Evolutionary conservation across 192 early-diverging fungal genomes (phyloP).

Genomic region (Dispira parvispora): DNA sequence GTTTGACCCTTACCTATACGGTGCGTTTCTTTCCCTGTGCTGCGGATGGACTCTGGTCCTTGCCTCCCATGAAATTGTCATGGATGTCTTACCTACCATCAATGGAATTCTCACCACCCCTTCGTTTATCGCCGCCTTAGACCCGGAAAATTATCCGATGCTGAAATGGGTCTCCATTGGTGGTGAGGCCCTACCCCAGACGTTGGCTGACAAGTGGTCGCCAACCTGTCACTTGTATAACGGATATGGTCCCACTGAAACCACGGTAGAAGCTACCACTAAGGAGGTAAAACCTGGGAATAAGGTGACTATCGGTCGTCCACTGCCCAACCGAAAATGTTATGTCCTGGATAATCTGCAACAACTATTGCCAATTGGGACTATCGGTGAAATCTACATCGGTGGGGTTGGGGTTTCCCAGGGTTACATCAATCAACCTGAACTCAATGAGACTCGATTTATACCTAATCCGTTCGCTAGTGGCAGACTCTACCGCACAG

Average conservation of each 20-base stretch:
- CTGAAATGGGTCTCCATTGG: not conserved
- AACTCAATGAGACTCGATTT: conserved; percentile 18
- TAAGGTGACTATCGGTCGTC: not conserved
- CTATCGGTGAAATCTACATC: not conserved
- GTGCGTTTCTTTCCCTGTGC: not conserved
- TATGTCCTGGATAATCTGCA: not conserved
- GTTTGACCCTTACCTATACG: not conserved
- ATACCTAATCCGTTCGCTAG: conserved; percentile 20
- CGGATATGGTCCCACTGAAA: conserved; percentile 1
- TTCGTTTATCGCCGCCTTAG: not conserved
- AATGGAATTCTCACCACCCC: not conserved
- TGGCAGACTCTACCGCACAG: conserved; percentile 18
- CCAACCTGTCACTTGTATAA: not conserved
- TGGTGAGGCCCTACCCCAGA: not conserved
- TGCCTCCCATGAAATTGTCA: not conserved
- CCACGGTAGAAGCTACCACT: not conserved
- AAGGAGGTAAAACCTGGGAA: not conserved
- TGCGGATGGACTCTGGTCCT: not conserved
- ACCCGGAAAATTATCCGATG: not conserved
- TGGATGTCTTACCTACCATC: not conserved
- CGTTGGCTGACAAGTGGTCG: not conserved
- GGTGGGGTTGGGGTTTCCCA: conserved; percentile 13
- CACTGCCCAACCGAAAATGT: not conserved
- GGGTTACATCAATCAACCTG: conserved; percentile 20
- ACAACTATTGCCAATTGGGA: not conserved